Base-by-base conservation (phyloP, 148 eudicot species). In the Amaranthus cruentus region DNA sequence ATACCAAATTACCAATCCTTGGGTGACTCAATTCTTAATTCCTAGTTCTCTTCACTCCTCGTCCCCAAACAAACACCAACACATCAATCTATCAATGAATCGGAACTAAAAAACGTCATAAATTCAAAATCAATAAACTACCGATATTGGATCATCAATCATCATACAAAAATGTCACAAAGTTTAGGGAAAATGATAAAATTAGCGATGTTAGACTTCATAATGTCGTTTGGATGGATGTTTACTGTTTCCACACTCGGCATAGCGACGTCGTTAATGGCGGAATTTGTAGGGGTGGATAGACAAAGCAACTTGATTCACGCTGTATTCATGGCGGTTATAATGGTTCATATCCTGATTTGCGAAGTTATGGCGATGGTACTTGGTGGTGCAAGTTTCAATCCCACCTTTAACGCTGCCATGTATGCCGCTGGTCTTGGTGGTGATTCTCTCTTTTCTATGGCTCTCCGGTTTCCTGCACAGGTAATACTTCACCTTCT, bases 381-480 rank as follows among this genome's bases (percentile, higher is more conserved):
- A 3, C 85, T 83, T 9, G 85, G 85, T 43, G 86, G 86, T n/a
- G 83, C 86, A 50, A 77, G 76, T 66, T 83, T 80, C 75, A 80
- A 83, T 13, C 86, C 86, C 61, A 78, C 86, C 21, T 78, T 55
- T 9, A 83, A 79, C 51, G 79, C 79, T 67, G 70, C 78, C 69
- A 70, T 80, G 51, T 80, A 80, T n/a, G 74, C 77, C 48, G 83
- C 83, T 15, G 86, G 86, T 13, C 53, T 83, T 47, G 59, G 70
- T 9, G 62, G 61, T 2, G 81, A 83, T 49, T 61, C 81, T 59
- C 79, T 83, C 68, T 55, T 72, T 58, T 79, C 85, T 21, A 72
- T 82, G 80, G 79, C 82, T 5, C 44, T 80, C 12, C 83, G 83
- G 2, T 80, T 80, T 5, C 83, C 80, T 55, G 83, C 83, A 10